These are phyloP conservation scores for Sugiyamaella smithiae DNA, from an alignment of 805 yeast species.

Conservation along the genomic window DNA sequence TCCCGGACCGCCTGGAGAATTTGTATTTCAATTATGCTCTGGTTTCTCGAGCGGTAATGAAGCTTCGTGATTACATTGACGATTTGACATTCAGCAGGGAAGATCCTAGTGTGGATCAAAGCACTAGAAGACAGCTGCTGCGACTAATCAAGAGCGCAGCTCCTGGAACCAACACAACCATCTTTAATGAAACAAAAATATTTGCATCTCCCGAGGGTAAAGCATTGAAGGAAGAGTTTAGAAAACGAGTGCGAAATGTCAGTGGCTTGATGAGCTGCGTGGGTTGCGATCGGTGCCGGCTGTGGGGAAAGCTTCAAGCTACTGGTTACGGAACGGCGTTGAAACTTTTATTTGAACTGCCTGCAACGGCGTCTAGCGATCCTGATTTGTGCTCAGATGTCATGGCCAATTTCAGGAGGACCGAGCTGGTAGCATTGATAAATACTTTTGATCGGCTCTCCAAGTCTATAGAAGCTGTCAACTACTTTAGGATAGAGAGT, in stretches of 20 bases:
- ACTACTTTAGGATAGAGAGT: slow-evolving; percentile 48
- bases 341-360: slow-evolving; percentile 79
- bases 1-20: slow-evolving; percentile 85
- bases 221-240: slow-evolving; percentile 77
- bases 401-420: slow-evolving; percentile 57
- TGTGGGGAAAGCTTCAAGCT: slow-evolving; percentile 98
- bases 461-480: slow-evolving; percentile 73
- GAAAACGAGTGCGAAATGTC: slow-evolving; percentile 81
- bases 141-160: slow-evolving; percentile 36
- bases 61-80: slow-evolving; percentile 53
- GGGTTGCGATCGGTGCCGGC: slow-evolving; percentile 94
- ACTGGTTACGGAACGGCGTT: slow-evolving; percentile 97
- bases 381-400: slow-evolving; percentile 48
- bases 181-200: slow-evolving; percentile 51
- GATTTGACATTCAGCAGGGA: slow-evolving; percentile 48
- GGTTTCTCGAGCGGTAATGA: slow-evolving; percentile 75
- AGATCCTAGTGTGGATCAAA: slow-evolving; percentile 41
- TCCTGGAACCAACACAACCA: slow-evolving; percentile 12
- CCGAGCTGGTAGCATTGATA: slow-evolving; percentile 84
- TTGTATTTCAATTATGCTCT: slow-evolving; percentile 90
- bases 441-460: slow-evolving; percentile 92
- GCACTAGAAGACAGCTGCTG: slow-evolving; percentile 45
- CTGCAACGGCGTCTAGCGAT: slow-evolving; percentile 47
- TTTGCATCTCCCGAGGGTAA: slow-evolving; percentile 40
- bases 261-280: slow-evolving; percentile 96